Evolutionary conservation across 306 rosid species (phyloP).

Genomic region (Lathyrus sativus): DNA sequence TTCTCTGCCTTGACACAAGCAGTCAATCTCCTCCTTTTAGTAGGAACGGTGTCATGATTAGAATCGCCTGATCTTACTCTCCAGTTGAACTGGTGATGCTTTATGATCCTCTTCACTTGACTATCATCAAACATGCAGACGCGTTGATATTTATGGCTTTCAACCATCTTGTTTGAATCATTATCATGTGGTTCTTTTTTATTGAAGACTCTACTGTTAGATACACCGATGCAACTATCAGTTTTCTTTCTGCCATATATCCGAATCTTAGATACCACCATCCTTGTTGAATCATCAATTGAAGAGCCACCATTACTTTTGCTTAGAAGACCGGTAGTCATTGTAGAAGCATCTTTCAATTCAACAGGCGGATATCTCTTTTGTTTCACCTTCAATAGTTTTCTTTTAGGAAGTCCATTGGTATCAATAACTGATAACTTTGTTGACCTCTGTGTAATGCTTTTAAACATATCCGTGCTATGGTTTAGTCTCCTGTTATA

Average conservation of each 20-base stretch:
- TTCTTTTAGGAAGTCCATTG: slow-evolving; percentile 50
- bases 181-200: slow-evolving; percentile 35
- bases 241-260: slow-evolving; percentile 40
- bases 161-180: slow-evolving; percentile 39
- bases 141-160: slow-evolving; percentile 39
- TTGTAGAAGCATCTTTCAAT: slow-evolving; percentile 41
- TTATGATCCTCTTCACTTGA: slow-evolving; percentile 42
- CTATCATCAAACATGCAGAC: slow-evolving; percentile 37
- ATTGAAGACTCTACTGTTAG: slow-evolving; percentile 20
- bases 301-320: too few relatives aligned
- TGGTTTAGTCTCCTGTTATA: slow-evolving; percentile 39
- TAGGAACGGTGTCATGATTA: slow-evolving; percentile 46
- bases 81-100: slow-evolving; percentile 49
- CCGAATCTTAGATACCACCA: slow-evolving; percentile 8
- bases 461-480: slow-evolving; percentile 35
- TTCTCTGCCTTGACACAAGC: slow-evolving; percentile 59
- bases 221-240: slow-evolving; percentile 30
- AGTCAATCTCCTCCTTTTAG: slow-evolving; percentile 60
- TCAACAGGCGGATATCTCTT: slow-evolving; percentile 47
- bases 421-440: slow-evolving; percentile 64
- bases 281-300: slow-evolving; percentile 20
- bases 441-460: slow-evolving; percentile 35
- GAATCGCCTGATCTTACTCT: slow-evolving; percentile 54
- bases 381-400: slow-evolving; percentile 50
- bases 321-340: background rate